Conservation (phyloP, 2,329 filamentous ascomycete genomes). For the Claviceps humidiphila region DNA sequence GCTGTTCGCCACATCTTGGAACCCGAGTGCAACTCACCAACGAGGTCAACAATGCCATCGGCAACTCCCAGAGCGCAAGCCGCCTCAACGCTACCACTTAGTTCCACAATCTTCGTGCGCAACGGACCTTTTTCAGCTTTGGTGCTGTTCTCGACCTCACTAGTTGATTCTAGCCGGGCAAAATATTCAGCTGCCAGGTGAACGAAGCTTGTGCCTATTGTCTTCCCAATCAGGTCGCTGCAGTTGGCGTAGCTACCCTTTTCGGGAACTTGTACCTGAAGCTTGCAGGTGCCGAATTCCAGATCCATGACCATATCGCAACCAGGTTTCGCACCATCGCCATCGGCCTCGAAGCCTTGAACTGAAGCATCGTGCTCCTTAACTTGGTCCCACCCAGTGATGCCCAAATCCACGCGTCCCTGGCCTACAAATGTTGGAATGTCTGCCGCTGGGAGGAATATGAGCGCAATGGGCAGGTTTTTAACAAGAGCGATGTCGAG, state of each 20-base stretch:
- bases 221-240: slow-evolving; percentile 76
- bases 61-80: slow-evolving; percentile 91
- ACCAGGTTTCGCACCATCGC: slow-evolving; percentile 35
- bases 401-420: slow-evolving; percentile 84
- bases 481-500: slow-evolving; percentile 97
- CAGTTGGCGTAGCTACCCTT: slow-evolving; percentile 60
- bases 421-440: slow-evolving; percentile 97
- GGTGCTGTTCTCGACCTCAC: slow-evolving; percentile 25
- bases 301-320: slow-evolving; percentile 85
- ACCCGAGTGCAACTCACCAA: slow-evolving; percentile 49
- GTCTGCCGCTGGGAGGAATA: slow-evolving; percentile 93
- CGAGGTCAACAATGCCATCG: slow-evolving; percentile 93
- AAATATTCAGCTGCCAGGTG: slow-evolving; percentile 77
- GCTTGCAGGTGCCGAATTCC: slow-evolving; percentile 77
- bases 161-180: slow-evolving; percentile 52
- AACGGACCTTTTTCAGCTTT: slow-evolving; percentile 37
- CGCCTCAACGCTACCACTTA: slow-evolving; percentile 93
- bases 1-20: too few species aligned
- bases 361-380: slow-evolving; percentile 70
- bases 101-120: slow-evolving; percentile 79
- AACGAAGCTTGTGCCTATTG: slow-evolving; percentile 92
- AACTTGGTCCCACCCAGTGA: slow-evolving; percentile 87
- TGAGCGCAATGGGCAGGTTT: slow-evolving; percentile 86
- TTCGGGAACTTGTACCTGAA: slow-evolving; percentile 93
- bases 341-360: slow-evolving; percentile 32